phyloP scores from a whole-genome alignment of 306 rosid species.

The Lathyrus tuberosus region DNA sequence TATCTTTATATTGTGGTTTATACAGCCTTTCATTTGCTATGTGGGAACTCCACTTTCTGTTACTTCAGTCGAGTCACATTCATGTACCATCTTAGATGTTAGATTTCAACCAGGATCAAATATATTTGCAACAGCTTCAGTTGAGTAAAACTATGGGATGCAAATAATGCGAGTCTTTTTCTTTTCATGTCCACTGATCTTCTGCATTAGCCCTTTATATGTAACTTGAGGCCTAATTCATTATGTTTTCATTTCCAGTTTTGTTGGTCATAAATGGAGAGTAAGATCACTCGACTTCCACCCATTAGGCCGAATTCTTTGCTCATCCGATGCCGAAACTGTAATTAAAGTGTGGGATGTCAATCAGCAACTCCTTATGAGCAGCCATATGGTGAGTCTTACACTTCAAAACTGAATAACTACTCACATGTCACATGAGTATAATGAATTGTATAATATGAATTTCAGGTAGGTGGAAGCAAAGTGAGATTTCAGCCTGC shows the following conservation, averaged over 20 bases:
- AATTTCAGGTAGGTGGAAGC: conserved; percentile 12
- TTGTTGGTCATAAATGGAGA: neutral
- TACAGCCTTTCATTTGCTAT: conserved; percentile 9
- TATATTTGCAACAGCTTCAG: conserved; percentile 17
- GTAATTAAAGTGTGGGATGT: conserved; percentile 4
- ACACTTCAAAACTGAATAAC: neutral
- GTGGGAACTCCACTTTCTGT: neutral
- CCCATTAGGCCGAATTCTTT: neutral
- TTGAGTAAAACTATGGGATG: conserved; percentile 19
- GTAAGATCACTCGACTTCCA: conserved; percentile 19
- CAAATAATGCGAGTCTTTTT: neutral
- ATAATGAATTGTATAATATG: neutral
- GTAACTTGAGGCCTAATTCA: neutral
- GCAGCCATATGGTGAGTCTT: neutral
- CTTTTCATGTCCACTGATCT: too few relatives aligned
- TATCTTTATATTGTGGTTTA: neutral
- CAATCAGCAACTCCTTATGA: neutral
- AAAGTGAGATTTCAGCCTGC: conserved; percentile 14
- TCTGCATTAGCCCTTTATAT: neutral
- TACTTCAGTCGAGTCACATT: neutral
- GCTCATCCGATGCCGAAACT: neutral
- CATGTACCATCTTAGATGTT: neutral
- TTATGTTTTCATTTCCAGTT: neutral
- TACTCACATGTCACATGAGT: neutral
- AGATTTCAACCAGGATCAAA: conserved; percentile 5